Evolutionary conservation across 73 alveolate species (phyloP).

Genomic region (Paramecium primaurelia): DNA sequence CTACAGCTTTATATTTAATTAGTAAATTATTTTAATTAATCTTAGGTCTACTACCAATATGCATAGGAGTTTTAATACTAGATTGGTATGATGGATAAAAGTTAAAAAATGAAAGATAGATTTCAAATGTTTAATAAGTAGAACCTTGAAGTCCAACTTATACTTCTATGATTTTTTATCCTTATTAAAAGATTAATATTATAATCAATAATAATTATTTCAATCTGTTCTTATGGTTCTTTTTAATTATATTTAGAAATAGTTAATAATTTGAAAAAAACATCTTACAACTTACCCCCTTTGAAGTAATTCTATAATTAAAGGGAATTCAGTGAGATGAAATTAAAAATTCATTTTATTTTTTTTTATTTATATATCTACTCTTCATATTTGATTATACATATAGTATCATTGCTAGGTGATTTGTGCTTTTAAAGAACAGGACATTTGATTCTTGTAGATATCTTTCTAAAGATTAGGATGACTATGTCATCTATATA

Average conservation of each 20-base stretch:
- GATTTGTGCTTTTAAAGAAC: background rate
- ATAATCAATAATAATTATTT: too few relatives aligned
- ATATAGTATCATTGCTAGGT: background rate
- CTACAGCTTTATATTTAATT: background rate
- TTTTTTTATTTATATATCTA: background rate
- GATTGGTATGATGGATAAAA: background rate
- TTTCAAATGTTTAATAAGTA: background rate
- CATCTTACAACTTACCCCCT: conserved; percentile 31
- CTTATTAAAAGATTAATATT: too few relatives aligned
- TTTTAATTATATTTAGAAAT: background rate
- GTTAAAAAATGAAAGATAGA: background rate
- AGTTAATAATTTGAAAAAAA: background rate
- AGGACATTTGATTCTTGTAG: background rate
- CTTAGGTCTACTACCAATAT: background rate
- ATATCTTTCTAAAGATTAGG: background rate
- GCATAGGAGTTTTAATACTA: background rate
- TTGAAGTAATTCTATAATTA: background rate
- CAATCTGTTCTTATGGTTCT: too few relatives aligned
- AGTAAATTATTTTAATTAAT: background rate
- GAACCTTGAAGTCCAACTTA: background rate
- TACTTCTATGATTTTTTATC: too few relatives aligned
- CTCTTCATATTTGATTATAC: background rate
- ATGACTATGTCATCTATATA: background rate
- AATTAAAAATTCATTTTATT: background rate
- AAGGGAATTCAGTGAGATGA: conserved; percentile 24